Base-by-base conservation (phyloP, 2,329 filamentous ascomycete species). In the Colletotrichum nymphaeae region DNA sequence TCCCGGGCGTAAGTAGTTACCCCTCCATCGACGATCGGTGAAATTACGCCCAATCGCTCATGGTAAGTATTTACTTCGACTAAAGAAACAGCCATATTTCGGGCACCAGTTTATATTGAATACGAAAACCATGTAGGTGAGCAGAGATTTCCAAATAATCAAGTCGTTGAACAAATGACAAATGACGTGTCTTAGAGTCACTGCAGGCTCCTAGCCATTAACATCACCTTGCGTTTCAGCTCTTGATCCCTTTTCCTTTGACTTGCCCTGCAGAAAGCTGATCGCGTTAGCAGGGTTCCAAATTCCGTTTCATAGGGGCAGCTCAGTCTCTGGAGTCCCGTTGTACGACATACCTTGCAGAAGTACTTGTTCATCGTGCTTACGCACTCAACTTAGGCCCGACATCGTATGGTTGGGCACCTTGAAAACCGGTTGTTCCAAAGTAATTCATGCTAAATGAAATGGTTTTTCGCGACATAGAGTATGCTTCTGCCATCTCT, bases 321-420 rank as follows among this genome's bases (percentile, higher is more conserved):
- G 42, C 42, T 49, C 42, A 35, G 30, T 24, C 35, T 30, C 35
- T 52, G n/a, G 19, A 55, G 5, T 26, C 37, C 32, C 16, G 58
- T 72, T 26, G 19, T 63, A 46, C 69, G 37, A 63, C 53, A 49
- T 16, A 37, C 37, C 3, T n/a, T 72, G 42, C 53, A 28, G 37
- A 68, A 53, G 69, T 55, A 46, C 19, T 58, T 12, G 42, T 32
- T 65, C 58, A 37, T 52, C n/a, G 42, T 63, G 19, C 28, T 46
- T 24, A 32, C 37, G 53, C 65, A 7, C 42, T 49, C 19, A 9
- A 9, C 6, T n/a, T 49, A 19, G 22, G 8, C 42, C 42, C 42
- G 19, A 49, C 19, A 49, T 19, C 19, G 16, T 22, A 49, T 8
- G 19, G 19, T n/a, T 22, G 7, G 42, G 19, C 3, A 49, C 19